Percentiles rank a stretch among this genome's conserved stretches.
Conservation (phyloP, 805 yeast species). For the Metschnikowia lochheadii region DNA sequence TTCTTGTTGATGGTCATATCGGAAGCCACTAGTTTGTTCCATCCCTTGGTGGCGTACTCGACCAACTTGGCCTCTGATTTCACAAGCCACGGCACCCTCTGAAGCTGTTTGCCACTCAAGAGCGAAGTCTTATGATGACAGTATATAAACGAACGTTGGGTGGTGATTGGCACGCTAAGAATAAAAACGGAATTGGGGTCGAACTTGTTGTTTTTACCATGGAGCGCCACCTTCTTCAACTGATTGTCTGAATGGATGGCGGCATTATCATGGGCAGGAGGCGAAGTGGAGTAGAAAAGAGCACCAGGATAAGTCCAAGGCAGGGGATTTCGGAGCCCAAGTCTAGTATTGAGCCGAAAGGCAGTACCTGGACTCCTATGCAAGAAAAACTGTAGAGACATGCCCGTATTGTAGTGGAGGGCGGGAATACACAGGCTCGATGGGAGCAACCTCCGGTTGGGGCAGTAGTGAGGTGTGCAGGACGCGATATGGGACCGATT, state of each 20-base stretch:
- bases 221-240: not conserved
- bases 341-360: not conserved
- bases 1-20: constrained; percentile 52
- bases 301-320: not conserved
- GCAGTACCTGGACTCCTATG: not conserved
- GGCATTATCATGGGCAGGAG: not conserved
- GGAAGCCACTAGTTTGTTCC: constrained; percentile 61
- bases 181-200: constrained; percentile 51
- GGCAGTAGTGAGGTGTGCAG: not conserved
- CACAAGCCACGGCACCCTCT: constrained; percentile 31
- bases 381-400: not conserved
- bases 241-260: not conserved
- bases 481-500: not conserved
- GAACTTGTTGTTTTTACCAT: not conserved
- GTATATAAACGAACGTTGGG: constrained; percentile 56
- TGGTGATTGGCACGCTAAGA: constrained; percentile 68
- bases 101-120: constrained; percentile 23
- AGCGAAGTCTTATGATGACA: constrained; percentile 52
- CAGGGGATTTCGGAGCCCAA: not conserved
- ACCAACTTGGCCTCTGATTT: constrained; percentile 45
- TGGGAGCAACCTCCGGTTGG: not conserved
- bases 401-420: not conserved
- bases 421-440: not conserved
- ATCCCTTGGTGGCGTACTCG: constrained; percentile 49
- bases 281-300: not conserved